These are phyloP conservation scores for Mallotus japonicus DNA, from an alignment of 441 rosid species.

Conservation along the genomic window DNA sequence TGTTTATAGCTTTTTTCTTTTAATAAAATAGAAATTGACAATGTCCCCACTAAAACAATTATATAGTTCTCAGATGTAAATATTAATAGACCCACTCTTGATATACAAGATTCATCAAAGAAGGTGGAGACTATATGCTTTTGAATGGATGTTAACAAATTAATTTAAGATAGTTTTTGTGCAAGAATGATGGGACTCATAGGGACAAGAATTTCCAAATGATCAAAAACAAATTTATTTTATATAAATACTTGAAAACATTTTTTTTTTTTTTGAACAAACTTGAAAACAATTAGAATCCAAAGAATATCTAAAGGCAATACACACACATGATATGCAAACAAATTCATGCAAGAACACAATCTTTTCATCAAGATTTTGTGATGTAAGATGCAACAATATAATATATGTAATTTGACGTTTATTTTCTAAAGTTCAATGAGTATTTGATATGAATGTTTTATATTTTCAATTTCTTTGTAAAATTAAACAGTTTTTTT, in stretches of 20 bases:
- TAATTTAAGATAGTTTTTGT: slow-evolving; percentile 9
- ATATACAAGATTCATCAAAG: background rate
- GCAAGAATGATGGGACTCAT: slow-evolving; percentile 18
- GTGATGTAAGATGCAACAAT: slow-evolving; percentile 14
- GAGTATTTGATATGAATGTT: too few species aligned
- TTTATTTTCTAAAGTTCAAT: too few species aligned
- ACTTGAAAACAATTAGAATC: background rate
- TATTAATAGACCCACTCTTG: slow-evolving; percentile 14
- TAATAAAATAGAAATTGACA: background rate
- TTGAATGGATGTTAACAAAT: slow-evolving; percentile 1
- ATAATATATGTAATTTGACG: background rate
- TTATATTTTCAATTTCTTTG: too few species aligned
- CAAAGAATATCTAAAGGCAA: background rate
- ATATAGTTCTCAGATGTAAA: slow-evolving; percentile 10
- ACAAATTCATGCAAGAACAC: slow-evolving; percentile 18
- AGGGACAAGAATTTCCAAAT: slow-evolving; percentile 18
- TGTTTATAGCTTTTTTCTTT: background rate
- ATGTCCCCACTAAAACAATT: slow-evolving; percentile 24
- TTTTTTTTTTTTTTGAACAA: too few species aligned
- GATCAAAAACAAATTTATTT: background rate
- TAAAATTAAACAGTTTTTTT: too few species aligned
- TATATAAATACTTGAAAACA: background rate
- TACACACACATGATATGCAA: slow-evolving; percentile 16
- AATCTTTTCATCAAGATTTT: slow-evolving; percentile 18
- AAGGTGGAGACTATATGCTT: background rate